phyloP scores from a whole-genome alignment of 768 basidiomycete species.

The Tricholoma furcatifolium region DNA sequence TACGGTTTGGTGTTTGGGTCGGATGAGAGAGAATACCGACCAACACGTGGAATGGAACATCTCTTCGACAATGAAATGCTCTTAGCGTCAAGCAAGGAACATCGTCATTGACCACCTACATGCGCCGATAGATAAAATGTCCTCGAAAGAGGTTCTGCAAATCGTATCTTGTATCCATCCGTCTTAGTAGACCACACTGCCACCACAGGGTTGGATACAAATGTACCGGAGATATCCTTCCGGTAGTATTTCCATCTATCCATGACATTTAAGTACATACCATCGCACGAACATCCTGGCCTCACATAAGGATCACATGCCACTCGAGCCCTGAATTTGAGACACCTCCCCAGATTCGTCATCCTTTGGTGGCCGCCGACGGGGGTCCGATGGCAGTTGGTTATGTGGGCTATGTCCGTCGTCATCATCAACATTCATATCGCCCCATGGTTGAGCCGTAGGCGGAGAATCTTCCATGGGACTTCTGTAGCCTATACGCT shows the following conservation, averaged over 20 bases:
- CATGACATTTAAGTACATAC: conserved; percentile 13
- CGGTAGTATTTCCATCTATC: conserved; percentile 1
- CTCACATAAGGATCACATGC: neutral
- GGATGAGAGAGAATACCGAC: too few relatives aligned
- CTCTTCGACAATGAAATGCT: neutral
- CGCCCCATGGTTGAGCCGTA: neutral
- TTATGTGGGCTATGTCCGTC: neutral
- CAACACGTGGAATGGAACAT: neutral
- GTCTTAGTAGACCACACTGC: too few relatives aligned
- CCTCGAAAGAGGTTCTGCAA: neutral
- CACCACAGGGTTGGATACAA: neutral
- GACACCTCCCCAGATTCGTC: conserved; percentile 7
- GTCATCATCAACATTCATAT: conserved; percentile 8
- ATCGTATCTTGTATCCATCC: neutral
- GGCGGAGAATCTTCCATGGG: neutral
- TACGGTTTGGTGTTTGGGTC: too few relatives aligned
- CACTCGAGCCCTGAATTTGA: conserved; percentile 2
- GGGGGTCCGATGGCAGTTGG: conserved; percentile 13
- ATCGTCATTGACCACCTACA: neutral
- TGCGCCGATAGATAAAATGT: neutral
- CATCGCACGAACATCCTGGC: neutral
- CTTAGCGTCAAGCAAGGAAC: neutral
- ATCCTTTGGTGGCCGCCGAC: conserved; percentile 14
- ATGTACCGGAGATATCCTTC: conserved; percentile 3
- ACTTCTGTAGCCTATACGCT: neutral